These are phyloP conservation scores for Psilocybe azurescens DNA, from an alignment of 768 basidiomycete species.

Conservation along the genomic window DNA sequence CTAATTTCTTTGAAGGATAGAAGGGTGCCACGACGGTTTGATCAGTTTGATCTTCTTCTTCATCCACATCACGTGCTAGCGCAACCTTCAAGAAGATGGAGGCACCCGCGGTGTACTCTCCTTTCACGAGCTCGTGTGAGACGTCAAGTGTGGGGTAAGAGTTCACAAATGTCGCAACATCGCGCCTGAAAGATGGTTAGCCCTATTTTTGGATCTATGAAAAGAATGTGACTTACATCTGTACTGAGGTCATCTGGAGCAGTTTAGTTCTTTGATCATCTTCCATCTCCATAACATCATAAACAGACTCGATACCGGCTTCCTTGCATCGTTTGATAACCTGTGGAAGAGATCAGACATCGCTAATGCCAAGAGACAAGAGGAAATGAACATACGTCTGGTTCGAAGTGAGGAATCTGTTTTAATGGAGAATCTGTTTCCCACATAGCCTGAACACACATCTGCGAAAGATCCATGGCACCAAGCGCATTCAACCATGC, in stretches of 20 bases:
- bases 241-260: constrained; percentile 81
- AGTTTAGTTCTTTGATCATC: constrained; percentile 85
- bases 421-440: constrained; percentile 94
- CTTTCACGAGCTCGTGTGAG: constrained; percentile 82
- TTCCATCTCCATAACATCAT: constrained; percentile 99
- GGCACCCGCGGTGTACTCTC: constrained; percentile 83
- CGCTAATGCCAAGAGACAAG: neutral
- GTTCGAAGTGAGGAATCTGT: constrained; percentile 96
- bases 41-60: constrained; percentile 75
- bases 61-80: constrained; percentile 83
- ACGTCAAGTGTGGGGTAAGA: constrained; percentile 98
- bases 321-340: constrained; percentile 85
- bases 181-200: constrained; percentile 61
- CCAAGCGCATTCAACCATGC: constrained; percentile 93
- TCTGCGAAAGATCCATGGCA: constrained; percentile 98
- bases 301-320: constrained; percentile 85
- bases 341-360: constrained; percentile 37
- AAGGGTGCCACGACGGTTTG: constrained; percentile 92
- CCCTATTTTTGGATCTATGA: constrained; percentile 18
- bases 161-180: constrained; percentile 95
- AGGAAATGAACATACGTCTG: constrained; percentile 59
- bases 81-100: constrained; percentile 84
- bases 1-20: constrained; percentile 89
- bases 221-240: constrained; percentile 76
- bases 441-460: constrained; percentile 99